These are phyloP conservation scores for Claviceps lovelessii DNA, from an alignment of 2,329 filamentous ascomycete species.

Conservation along the genomic window DNA sequence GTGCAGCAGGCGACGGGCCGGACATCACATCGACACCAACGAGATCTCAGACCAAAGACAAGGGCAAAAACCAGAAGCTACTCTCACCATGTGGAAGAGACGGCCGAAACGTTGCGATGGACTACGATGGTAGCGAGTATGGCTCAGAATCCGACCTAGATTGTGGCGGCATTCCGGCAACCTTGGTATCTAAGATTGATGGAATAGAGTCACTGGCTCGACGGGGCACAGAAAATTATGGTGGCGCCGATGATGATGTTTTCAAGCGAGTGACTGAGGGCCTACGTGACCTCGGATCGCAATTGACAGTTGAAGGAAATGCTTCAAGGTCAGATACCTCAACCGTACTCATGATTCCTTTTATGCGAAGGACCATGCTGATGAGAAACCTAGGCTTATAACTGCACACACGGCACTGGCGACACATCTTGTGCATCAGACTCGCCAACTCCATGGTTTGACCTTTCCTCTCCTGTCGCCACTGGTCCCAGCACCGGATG, in stretches of 20 bases:
- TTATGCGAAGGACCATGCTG: background rate
- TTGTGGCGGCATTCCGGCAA: constrained; percentile 50
- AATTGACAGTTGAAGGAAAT: constrained; percentile 57
- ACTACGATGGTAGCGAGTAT: constrained; percentile 62
- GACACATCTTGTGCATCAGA: constrained; percentile 61
- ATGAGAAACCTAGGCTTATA: constrained; percentile 42
- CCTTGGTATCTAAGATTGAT: constrained; percentile 55
- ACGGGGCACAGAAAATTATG: constrained; percentile 50
- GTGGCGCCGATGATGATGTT: constrained; percentile 49
- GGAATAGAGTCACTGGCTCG: constrained; percentile 57
- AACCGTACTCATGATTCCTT: background rate
- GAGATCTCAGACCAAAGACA: constrained; percentile 19
- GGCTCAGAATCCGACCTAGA: constrained; percentile 60
- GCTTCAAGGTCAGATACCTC: constrained; percentile 45
- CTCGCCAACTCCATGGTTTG: constrained; percentile 59
- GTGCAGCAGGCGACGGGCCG: constrained; percentile 1
- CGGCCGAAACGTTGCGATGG: constrained; percentile 39
- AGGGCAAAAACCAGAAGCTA: constrained; percentile 28
- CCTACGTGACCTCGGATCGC: constrained; percentile 58
- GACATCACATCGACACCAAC: constrained; percentile 11
- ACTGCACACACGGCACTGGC: constrained; percentile 62
- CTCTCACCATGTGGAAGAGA: constrained; percentile 28
- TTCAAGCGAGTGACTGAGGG: constrained; percentile 54
- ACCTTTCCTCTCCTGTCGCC: constrained; percentile 58
- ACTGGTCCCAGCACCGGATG: constrained; percentile 45